Evolutionary conservation across 1,284 basidiomycete genomes (phyloP), one percentile per base, ranked within the genome.

Genomic region (Trametes polyzona): DNA sequence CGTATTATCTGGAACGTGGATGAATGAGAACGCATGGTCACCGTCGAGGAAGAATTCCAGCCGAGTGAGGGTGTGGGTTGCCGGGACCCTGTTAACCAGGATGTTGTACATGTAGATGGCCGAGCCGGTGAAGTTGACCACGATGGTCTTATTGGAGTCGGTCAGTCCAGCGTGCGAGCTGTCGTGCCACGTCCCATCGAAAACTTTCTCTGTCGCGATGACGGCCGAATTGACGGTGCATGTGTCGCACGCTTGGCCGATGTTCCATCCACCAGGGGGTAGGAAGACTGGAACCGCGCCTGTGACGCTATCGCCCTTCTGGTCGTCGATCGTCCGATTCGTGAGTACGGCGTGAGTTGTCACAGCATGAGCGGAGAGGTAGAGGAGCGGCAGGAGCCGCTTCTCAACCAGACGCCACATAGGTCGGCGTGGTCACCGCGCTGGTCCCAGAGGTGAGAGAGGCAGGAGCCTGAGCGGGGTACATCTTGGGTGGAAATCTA

Each of bases 261-360:
- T 47, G 16, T 29, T 33, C 58, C 61, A 63, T 2, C 12, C 19
- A 9, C n/a, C 10, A 12, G 57, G 55, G 10, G 33, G 33, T 6
- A 37, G 44, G 43, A 53, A 62, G n/a, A 19, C 8, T 3, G 55
- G 61, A 21, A 26, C 3, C 7, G 33, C 10, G n/a, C 61, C 57
- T 9, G 42, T 53, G 1, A 33, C 21, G 23, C 35, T 36, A 32
- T 62, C 57, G 12, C 57, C 57, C 16, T 41, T 36, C 33, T 49
- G 29, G 48, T 62, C 61, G 33, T 62, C 61, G 35, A 62, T 54
- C 11, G 61, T 59, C 23, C 40, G 30, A 30, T 62, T 62, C 12
- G 33, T 14, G 4, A 16, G 12, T 14, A 35, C 4, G 12, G 6
- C 5, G n/a, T 14, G 12, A 16, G 12, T 14, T 10, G 12, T 16